Evolutionary conservation across 176 grass and related monocot species (phyloP).

Genomic region (Aegilops umbellulata): DNA sequence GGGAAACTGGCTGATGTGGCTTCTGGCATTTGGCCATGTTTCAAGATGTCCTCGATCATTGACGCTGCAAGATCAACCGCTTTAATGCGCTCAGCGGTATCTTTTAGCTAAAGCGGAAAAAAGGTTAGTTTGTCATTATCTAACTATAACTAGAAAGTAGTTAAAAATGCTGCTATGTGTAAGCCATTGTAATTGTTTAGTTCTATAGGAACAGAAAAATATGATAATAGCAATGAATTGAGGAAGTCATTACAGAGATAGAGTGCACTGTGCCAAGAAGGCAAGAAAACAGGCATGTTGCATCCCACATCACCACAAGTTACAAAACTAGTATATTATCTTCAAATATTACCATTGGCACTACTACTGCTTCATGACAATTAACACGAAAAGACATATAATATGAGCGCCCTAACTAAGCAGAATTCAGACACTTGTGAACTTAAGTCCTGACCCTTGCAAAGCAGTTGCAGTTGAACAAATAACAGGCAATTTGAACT

Average conservation of each 20-base stretch:
- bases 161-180: not conserved
- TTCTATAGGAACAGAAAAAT: not conserved
- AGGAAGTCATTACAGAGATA: not conserved
- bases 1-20: conserved; percentile 15
- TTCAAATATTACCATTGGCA: not conserved
- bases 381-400: not conserved
- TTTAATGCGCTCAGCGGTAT: conserved; percentile 80
- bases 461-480: not conserved
- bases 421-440: not conserved
- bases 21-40: conserved; percentile 53
- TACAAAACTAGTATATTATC: not conserved
- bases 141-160: not conserved
- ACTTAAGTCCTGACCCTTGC: not conserved
- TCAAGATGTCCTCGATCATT: conserved; percentile 88
- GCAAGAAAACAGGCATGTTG: not conserved
- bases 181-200: not conserved
- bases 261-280: not conserved
- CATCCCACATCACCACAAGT: not conserved
- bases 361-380: not conserved
- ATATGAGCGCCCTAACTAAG: not conserved
- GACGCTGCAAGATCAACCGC: conserved; percentile 85
- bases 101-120: conserved; percentile 59
- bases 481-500: not conserved
- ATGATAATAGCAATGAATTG: not conserved
- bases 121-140: conserved; percentile 23